A percentile compares a stretch with the other conserved stretches of the same genome.
Evolutionary conservation across 495 filamentous ascomycete genomes (phyloP).

Genomic region (Collariella sp.): DNA sequence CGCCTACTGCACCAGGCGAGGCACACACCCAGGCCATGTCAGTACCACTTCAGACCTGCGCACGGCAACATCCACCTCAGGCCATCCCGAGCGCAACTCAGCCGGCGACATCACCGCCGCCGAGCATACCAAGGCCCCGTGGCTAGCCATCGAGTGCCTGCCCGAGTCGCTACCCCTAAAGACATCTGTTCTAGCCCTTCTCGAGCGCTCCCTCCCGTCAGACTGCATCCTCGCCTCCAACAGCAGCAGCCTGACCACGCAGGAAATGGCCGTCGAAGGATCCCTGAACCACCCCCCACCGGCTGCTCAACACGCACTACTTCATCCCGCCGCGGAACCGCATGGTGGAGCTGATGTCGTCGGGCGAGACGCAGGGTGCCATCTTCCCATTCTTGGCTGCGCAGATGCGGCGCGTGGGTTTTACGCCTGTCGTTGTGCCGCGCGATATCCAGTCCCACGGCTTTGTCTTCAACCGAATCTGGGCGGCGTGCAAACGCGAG

Average conservation of each 20-base stretch:
- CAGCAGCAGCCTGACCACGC: slow-evolving; percentile 41
- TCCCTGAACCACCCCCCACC: slow-evolving; percentile 26
- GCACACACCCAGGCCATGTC: slow-evolving; percentile 29
- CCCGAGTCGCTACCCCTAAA: slow-evolving; percentile 49
- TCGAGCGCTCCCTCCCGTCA: slow-evolving; percentile 34
- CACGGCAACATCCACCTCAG: slow-evolving; percentile 19
- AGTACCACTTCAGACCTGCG: slow-evolving; percentile 22
- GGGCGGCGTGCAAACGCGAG: slow-evolving; percentile 51
- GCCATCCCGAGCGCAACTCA: slow-evolving; percentile 2
- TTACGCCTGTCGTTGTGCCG: slow-evolving; percentile 33
- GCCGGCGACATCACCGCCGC: not conserved
- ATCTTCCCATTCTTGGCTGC: slow-evolving; percentile 39
- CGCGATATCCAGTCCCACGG: slow-evolving; percentile 40
- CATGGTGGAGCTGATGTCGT: slow-evolving; percentile 51
- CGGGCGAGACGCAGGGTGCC: slow-evolving; percentile 35
- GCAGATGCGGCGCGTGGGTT: slow-evolving; percentile 37
- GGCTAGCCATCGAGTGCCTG: slow-evolving; percentile 50
- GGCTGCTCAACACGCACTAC: slow-evolving; percentile 48
- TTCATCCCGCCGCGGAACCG: slow-evolving; percentile 45
- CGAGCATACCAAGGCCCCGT: slow-evolving; percentile 23
- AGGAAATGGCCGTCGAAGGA: slow-evolving; percentile 36
- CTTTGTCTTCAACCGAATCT: slow-evolving; percentile 53
- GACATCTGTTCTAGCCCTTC: slow-evolving; percentile 38
- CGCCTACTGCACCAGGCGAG: slow-evolving; percentile 21
- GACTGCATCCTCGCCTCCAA: slow-evolving; percentile 49